A percentile compares a stretch with the other conserved stretches of the same genome.
Conservation (phyloP, 148 eudicot species). For the Rhododendron mucronatum region DNA sequence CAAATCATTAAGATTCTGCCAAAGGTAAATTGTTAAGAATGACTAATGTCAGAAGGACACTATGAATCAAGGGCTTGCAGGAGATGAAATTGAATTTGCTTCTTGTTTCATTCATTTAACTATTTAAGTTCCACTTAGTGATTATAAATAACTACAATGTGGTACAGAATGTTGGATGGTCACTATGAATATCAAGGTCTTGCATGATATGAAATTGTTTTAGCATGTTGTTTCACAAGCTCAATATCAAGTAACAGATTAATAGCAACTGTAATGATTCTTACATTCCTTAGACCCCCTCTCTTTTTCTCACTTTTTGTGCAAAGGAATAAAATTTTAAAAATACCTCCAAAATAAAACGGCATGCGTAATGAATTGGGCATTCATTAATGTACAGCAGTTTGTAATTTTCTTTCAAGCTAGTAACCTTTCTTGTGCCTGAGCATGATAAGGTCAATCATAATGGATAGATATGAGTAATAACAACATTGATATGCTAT, state of each 20-base stretch:
- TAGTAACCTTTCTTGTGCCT: neutral
- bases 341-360: neutral
- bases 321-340: neutral
- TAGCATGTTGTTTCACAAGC: neutral
- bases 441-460: neutral
- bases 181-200: neutral
- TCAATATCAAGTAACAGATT: neutral
- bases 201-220: neutral
- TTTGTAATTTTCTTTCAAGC: neutral
- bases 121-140: neutral
- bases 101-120: neutral
- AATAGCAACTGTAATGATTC: neutral
- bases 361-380: neutral
- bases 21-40: conserved; percentile 39
- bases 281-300: neutral
- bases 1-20: conserved; percentile 81
- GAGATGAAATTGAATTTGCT: neutral
- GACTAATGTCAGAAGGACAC: neutral
- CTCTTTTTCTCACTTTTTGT: neutral
- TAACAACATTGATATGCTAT: neutral
- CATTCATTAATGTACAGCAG: neutral
- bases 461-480: neutral
- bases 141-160: neutral
- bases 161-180: neutral
- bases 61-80: neutral